Conservation (phyloP, 257 asterid species). For the Ophiorrhiza pumila region DNA sequence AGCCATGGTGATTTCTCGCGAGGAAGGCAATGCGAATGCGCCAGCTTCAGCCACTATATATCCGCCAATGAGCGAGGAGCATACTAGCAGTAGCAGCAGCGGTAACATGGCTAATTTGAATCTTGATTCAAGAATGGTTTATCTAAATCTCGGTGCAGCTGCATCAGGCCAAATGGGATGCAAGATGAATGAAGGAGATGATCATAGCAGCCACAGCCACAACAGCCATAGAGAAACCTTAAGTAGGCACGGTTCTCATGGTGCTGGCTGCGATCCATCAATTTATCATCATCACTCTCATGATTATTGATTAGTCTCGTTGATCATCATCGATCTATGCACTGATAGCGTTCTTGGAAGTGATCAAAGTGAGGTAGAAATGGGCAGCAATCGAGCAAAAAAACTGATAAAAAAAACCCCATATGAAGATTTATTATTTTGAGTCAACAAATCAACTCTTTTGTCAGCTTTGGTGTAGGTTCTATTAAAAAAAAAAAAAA, state of each 20-base stretch:
- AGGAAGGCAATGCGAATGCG: slow-evolving; percentile 58
- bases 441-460: slow-evolving; percentile 10
- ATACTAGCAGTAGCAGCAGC: slow-evolving; percentile 37
- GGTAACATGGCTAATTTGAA: slow-evolving; percentile 37
- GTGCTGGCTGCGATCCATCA: slow-evolving; percentile 43
- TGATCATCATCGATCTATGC: not conserved
- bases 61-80: slow-evolving; percentile 60
- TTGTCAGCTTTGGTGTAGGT: not conserved
- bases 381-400: too few species aligned
- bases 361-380: not conserved
- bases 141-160: slow-evolving; percentile 66
- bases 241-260: slow-evolving; percentile 32
- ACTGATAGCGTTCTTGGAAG: not conserved
- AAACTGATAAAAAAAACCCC: too few species aligned
- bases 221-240: slow-evolving; percentile 45
- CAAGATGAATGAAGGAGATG: slow-evolving; percentile 49
- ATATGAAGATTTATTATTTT: slow-evolving; percentile 5
- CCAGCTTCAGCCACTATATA: slow-evolving; percentile 39
- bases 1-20: slow-evolving; percentile 86
- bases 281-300: slow-evolving; percentile 67
- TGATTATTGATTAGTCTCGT: slow-evolving; percentile 37
- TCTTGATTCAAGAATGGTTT: slow-evolving; percentile 77
- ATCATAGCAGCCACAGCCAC: slow-evolving; percentile 38
- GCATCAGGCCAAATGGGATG: slow-evolving; percentile 37
- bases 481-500: not conserved